Conservation (phyloP, 768 basidiomycete species). For the Lactifluus piperatus region DNA sequence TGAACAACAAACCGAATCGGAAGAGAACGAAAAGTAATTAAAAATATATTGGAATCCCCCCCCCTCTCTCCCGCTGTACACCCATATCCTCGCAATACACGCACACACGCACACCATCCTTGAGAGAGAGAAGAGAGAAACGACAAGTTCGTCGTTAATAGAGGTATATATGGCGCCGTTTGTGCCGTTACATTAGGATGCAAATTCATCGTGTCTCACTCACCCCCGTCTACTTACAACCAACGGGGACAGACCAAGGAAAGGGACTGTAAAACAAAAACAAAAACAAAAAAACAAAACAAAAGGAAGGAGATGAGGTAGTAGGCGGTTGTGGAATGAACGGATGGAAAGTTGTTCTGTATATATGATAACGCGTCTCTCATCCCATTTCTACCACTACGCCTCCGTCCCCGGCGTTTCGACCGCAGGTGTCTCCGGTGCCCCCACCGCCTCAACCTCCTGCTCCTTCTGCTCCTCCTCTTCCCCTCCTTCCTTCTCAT, state of each 20-base stretch:
- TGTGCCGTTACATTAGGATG: conserved; percentile 5
- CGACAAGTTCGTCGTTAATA: neutral
- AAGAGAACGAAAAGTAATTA: conserved; percentile 36
- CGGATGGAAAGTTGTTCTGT: too few relatives aligned
- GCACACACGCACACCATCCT: neutral
- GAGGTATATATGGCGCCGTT: neutral
- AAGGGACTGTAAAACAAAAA: too few relatives aligned
- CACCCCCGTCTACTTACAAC: neutral
- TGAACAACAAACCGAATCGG: conserved; percentile 42
- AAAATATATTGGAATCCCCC: neutral
- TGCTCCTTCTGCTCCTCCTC: neutral
- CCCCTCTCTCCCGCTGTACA: neutral
- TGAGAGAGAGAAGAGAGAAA: neutral
- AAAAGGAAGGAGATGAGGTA: neutral
- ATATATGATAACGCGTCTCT: too few relatives aligned
- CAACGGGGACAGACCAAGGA: too few relatives aligned
- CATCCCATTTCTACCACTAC: conserved; percentile 2
- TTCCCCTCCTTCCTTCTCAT: conserved; percentile 21
- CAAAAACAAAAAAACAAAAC: neutral
- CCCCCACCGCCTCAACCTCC: neutral
- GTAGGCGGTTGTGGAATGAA: too few relatives aligned
- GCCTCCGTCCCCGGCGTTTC: neutral
- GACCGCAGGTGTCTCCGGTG: too few relatives aligned
- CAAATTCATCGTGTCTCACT: neutral
- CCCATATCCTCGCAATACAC: neutral